These are phyloP conservation scores for Nitzschia sp. DNA, from an alignment of 108 stramenopile species.

Conservation along the genomic window DNA sequence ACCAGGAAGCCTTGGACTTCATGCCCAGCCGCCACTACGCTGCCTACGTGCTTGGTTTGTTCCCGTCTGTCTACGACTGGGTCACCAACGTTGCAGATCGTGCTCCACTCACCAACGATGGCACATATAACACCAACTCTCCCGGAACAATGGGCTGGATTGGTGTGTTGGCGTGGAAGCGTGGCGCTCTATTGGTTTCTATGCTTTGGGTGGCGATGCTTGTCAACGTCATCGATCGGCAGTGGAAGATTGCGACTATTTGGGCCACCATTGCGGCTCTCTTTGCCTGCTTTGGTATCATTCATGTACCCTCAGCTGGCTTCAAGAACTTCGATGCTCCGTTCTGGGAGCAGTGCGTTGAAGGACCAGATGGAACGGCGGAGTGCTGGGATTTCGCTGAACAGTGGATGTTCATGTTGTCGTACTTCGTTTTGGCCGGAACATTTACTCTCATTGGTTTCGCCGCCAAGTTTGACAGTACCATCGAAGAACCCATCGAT, in stretches of 20 bases:
- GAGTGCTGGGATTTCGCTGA: conserved; percentile 33
- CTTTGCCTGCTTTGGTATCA: conserved; percentile 50
- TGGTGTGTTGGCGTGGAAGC: conserved; percentile 45
- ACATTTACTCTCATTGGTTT: conserved; percentile 15
- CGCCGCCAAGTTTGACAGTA: conserved; percentile 10
- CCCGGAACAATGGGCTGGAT: conserved; percentile 16
- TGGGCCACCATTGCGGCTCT: conserved; percentile 30
- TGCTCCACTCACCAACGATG: conserved; percentile 20
- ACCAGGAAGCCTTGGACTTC: conserved; percentile 30
- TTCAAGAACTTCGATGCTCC: conserved; percentile 15
- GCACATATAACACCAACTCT: conserved; percentile 12
- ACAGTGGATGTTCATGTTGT: conserved; percentile 39
- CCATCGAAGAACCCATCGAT: conserved; percentile 20
- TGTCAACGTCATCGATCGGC: conserved; percentile 46
- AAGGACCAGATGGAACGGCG: not conserved
- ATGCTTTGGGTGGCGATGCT: conserved; percentile 49
- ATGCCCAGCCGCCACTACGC: conserved; percentile 32
- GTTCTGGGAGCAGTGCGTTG: conserved; percentile 26
- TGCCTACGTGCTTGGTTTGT: conserved; percentile 28
- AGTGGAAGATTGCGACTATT: conserved; percentile 36
- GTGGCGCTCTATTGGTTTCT: conserved; percentile 34
- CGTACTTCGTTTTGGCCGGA: conserved; percentile 35
- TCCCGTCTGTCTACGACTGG: conserved; percentile 39
- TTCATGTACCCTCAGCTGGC: conserved; percentile 41
- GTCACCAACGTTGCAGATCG: conserved; percentile 43